A percentile compares a stretch with the other conserved stretches of the same genome.
Conservation (phyloP, 1,284 basidiomycete species). For the Neolentinus lepideus region DNA sequence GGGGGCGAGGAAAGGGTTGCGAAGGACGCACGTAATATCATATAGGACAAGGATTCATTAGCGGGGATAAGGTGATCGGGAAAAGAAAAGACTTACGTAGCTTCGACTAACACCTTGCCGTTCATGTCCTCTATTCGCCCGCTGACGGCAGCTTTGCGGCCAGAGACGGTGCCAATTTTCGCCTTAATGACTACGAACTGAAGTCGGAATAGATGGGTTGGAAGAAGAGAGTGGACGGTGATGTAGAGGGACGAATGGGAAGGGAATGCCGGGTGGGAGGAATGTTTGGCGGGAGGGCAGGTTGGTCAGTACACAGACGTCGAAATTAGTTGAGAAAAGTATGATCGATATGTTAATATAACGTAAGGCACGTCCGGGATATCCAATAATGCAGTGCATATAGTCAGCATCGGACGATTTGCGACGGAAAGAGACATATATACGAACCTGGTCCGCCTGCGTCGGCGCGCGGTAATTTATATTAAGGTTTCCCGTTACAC, state of each 20-base stretch:
- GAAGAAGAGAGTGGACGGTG: slow-evolving; percentile 5
- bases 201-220: slow-evolving; percentile 4
- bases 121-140: slow-evolving; percentile 73
- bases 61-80: neutral
- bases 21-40: neutral
- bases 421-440: slow-evolving; percentile 9
- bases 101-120: slow-evolving; percentile 77
- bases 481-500: slow-evolving; percentile 83
- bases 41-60: too few relatives aligned
- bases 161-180: slow-evolving; percentile 54
- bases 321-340: too few relatives aligned
- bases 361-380: too few relatives aligned
- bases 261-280: too few relatives aligned
- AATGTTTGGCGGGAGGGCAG: too few relatives aligned
- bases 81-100: slow-evolving; percentile 44
- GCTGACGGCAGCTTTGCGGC: slow-evolving; percentile 70
- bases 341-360: too few relatives aligned
- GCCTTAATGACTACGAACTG: slow-evolving; percentile 73
- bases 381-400: too few relatives aligned
- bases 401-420: slow-evolving; percentile 1
- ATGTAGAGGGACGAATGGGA: slow-evolving; percentile 10
- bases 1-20: neutral
- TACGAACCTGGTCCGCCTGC: slow-evolving; percentile 72
- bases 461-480: slow-evolving; percentile 79
- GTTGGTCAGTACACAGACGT: too few relatives aligned